Conservation (phyloP, 495 filamentous ascomycete genomes). For the Cairneyella variabilis region DNA sequence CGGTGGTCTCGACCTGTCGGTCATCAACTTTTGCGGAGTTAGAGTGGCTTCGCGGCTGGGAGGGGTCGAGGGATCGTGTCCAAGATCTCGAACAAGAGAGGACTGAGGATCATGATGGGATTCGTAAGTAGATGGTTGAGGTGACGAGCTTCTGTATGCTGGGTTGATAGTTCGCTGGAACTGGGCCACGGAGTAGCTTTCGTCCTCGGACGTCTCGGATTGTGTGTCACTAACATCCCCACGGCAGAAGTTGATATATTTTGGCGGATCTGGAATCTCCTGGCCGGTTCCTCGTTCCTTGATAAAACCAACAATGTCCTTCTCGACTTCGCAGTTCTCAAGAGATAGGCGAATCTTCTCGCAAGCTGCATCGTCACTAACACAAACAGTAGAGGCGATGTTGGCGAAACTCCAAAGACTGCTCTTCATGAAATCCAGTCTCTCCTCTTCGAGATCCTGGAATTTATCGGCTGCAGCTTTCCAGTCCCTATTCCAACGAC, state of each 20-base stretch:
- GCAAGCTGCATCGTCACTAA: slow-evolving; percentile 95
- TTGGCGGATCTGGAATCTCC: slow-evolving; percentile 95
- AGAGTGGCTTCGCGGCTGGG: slow-evolving; percentile 48
- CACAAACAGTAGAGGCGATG: slow-evolving; percentile 95
- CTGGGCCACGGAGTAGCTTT: slow-evolving; percentile 87
- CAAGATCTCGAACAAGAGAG: slow-evolving; percentile 59
- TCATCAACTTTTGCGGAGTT: slow-evolving; percentile 47
- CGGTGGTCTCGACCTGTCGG: slow-evolving; percentile 23
- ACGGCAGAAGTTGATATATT: slow-evolving; percentile 97
- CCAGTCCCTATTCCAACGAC: slow-evolving; percentile 96
- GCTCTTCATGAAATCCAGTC: slow-evolving; percentile 93
- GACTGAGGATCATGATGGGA: slow-evolving; percentile 83
- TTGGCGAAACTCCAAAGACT: slow-evolving; percentile 98
- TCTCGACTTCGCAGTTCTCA: slow-evolving; percentile 94
- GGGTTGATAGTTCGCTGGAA: slow-evolving; percentile 95
- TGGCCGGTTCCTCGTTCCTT: slow-evolving; percentile 86
- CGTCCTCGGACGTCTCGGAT: slow-evolving; percentile 80
- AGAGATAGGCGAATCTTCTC: slow-evolving; percentile 95
- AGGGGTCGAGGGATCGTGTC: slow-evolving; percentile 42
- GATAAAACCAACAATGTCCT: slow-evolving; percentile 90
- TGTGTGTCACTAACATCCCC: slow-evolving; percentile 78
- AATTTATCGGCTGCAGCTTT: slow-evolving; percentile 99
- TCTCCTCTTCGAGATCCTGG: slow-evolving; percentile 97
- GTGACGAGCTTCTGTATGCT: slow-evolving; percentile 88
- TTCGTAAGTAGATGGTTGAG: slow-evolving; percentile 72